These are phyloP conservation scores for Wickerhamiella alocasiicola DNA, from an alignment of 805 yeast species.

Conservation along the genomic window DNA sequence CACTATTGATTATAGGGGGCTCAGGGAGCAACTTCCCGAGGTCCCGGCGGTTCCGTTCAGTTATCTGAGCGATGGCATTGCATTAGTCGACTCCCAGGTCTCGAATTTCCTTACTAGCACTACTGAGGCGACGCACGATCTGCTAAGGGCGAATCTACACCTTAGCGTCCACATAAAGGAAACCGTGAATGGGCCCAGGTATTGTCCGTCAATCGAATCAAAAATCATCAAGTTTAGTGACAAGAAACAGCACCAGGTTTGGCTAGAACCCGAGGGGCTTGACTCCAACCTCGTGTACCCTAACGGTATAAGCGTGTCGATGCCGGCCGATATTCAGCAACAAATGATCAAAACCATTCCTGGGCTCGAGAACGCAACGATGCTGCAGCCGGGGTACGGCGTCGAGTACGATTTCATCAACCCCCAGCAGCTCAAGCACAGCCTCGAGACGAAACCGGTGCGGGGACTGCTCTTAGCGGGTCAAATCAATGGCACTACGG, in stretches of 20 bases:
- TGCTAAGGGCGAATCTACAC: conserved; percentile 58
- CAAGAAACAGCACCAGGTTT: conserved; percentile 63
- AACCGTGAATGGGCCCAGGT: conserved; percentile 90
- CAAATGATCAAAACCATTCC: conserved; percentile 63
- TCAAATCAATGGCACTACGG: conserved; percentile 97
- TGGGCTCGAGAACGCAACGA: conserved; percentile 77
- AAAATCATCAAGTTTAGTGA: conserved; percentile 72
- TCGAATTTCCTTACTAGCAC: conserved; percentile 71
- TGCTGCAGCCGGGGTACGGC: conserved; percentile 96
- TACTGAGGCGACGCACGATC: conserved; percentile 57
- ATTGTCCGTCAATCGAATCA: conserved; percentile 93
- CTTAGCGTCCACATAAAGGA: conserved; percentile 84
- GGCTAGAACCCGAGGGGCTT: conserved; percentile 96
- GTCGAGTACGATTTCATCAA: conserved; percentile 96
- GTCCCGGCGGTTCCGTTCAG: conserved; percentile 84
- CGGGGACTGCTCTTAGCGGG: conserved; percentile 83
- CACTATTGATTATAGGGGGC: conserved; percentile 53
- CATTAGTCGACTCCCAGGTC: conserved; percentile 44
- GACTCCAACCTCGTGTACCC: conserved; percentile 85
- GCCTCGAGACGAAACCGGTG: conserved; percentile 71
- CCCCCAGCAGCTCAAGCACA: conserved; percentile 69
- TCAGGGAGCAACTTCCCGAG: conserved; percentile 70
- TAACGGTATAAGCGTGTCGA: conserved; percentile 88
- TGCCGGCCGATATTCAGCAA: conserved; percentile 88
- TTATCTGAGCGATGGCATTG: conserved; percentile 57